Conservation (phyloP, 2,329 filamentous ascomycete species). For the Cladosporium sp. region DNA sequence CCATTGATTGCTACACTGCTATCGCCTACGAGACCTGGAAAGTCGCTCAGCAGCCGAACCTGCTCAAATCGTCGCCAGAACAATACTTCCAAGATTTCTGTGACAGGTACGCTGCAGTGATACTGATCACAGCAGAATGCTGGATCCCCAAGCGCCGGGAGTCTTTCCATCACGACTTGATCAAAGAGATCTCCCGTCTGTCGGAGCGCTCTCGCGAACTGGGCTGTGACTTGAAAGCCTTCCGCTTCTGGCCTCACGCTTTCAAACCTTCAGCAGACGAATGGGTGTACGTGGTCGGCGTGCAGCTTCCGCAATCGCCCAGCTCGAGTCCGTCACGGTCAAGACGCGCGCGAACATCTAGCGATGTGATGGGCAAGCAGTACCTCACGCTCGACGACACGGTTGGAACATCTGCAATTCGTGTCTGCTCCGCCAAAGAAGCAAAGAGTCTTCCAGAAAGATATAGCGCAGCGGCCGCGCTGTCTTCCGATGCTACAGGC, state of each 20-base stretch:
- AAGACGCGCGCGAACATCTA: not conserved
- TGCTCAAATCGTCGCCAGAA: not conserved
- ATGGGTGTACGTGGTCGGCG: conserved; percentile 14
- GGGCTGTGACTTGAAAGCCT: not conserved
- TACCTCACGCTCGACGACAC: not conserved
- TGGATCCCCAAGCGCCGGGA: conserved; percentile 8
- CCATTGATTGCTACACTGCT: not conserved
- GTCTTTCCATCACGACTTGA: not conserved
- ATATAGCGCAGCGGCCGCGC: not conserved
- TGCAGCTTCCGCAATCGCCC: not conserved
- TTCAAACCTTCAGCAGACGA: conserved; percentile 15
- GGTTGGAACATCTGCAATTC: not conserved
- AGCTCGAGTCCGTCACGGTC: not conserved
- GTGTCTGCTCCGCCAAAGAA: not conserved
- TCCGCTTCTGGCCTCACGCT: conserved; percentile 12
- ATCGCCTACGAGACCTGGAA: not conserved
- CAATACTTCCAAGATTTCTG: not conserved
- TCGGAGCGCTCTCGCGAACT: not conserved
- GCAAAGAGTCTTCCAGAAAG: not conserved
- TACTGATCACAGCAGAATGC: conserved; percentile 14
- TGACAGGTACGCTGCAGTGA: not conserved
- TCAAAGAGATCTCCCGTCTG: not conserved
- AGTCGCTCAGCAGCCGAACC: not conserved
- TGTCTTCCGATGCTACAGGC: not conserved
- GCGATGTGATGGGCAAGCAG: not conserved